Evolutionary conservation across 177 flowering plant genomes (phyloP).

Genomic region (Vitis hybrid): DNA sequence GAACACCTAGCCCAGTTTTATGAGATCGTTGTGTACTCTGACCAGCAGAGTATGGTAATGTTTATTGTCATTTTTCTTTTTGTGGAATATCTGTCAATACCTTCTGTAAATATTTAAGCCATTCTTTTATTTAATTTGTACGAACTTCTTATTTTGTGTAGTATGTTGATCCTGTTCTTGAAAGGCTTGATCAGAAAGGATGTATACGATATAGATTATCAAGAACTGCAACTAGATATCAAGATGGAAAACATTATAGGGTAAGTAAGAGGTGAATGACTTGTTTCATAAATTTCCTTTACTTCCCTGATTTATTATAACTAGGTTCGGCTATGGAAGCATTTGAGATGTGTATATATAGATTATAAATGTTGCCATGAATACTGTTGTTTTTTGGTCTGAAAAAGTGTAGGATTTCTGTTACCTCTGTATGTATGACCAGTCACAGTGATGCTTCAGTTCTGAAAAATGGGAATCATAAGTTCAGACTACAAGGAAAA

Average conservation of each 20-base stretch:
- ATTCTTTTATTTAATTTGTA: not conserved
- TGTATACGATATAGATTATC: conserved; percentile 66
- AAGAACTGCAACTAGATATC: conserved; percentile 80
- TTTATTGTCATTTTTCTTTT: conserved; percentile 3
- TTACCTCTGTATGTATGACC: too few relatives aligned
- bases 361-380: too few relatives aligned
- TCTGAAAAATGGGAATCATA: too few relatives aligned
- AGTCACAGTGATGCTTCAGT: too few relatives aligned
- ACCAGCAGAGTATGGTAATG: conserved; percentile 70
- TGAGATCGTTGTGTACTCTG: conserved; percentile 89
- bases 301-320: too few relatives aligned
- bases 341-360: too few relatives aligned
- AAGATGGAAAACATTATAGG: conserved; percentile 82
- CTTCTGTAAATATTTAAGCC: not conserved
- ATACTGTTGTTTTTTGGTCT: too few relatives aligned
- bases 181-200: conserved; percentile 68
- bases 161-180: conserved; percentile 85
- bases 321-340: too few relatives aligned
- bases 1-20: conserved; percentile 80
- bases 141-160: conserved; percentile 25
- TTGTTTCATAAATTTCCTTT: not conserved
- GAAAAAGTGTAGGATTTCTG: too few relatives aligned
- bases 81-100: not conserved
- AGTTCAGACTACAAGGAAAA: too few relatives aligned
- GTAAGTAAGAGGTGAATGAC: conserved; percentile 32